Evolutionary conservation across 2,329 filamentous ascomycete species (phyloP).

Genomic region (Diaporthe citrichinensis): DNA sequence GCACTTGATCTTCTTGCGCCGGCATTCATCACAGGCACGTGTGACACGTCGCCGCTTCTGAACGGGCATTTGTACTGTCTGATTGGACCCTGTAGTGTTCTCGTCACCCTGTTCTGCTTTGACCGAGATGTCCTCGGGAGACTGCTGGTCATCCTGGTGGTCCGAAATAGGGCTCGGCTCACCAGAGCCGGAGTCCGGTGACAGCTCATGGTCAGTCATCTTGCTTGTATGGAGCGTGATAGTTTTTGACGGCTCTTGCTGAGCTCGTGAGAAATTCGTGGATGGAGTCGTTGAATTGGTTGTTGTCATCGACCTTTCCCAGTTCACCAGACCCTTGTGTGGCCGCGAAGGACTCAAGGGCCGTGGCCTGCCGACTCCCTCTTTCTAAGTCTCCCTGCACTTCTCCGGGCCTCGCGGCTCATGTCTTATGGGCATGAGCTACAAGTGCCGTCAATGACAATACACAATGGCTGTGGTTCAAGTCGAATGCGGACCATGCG

Average conservation of each 20-base stretch:
- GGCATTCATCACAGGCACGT: conserved; percentile 85
- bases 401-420: conserved; percentile 33
- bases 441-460: conserved; percentile 8
- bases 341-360: not conserved
- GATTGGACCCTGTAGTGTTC: conserved; percentile 30
- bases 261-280: not conserved
- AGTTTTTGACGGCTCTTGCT: conserved; percentile 4
- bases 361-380: conserved; percentile 30
- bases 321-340: not conserved
- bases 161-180: conserved; percentile 53
- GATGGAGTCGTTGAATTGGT: not conserved
- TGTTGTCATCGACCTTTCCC: conserved; percentile 9
- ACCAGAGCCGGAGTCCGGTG: conserved; percentile 38
- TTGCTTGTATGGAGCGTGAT: conserved; percentile 9
- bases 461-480: conserved; percentile 7
- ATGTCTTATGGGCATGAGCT: conserved; percentile 33
- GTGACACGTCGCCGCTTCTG: conserved; percentile 86
- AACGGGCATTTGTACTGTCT: conserved; percentile 62
- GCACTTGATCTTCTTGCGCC: conserved; percentile 89
- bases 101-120: conserved; percentile 39
- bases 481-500: conserved; percentile 18
- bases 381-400: conserved; percentile 32
- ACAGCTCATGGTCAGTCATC: conserved; percentile 33
- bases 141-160: conserved; percentile 52
- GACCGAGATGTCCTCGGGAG: conserved; percentile 36